phyloP scores from a whole-genome alignment of 805 yeast species.

The Maudiozyma bulderi region DNA sequence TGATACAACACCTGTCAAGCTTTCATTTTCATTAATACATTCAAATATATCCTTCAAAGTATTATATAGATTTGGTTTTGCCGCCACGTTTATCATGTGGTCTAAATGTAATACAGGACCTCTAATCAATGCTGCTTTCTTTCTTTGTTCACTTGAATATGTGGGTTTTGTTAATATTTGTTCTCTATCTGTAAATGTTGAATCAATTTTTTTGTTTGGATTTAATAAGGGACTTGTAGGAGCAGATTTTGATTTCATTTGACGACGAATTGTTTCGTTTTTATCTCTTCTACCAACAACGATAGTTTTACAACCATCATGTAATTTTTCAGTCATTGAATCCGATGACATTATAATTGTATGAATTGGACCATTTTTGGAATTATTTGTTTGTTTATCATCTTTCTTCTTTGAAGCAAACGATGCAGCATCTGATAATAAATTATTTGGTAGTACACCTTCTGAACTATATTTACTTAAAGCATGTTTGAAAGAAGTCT shows the following conservation, averaged over 20 bases:
- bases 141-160: slow-evolving; percentile 55
- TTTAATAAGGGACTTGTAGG: background rate
- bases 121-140: slow-evolving; percentile 61
- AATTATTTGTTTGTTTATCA: slow-evolving; percentile 3
- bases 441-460: background rate
- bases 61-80: slow-evolving; percentile 41
- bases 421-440: background rate
- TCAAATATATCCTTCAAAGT: slow-evolving; percentile 82
- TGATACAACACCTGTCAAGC: slow-evolving; percentile 73
- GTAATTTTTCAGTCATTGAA: slow-evolving; percentile 21
- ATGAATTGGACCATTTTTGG: slow-evolving; percentile 12
- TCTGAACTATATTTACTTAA: slow-evolving; percentile 2
- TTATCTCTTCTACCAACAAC: slow-evolving; percentile 22
- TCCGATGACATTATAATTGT: slow-evolving; percentile 21
- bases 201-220: background rate
- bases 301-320: slow-evolving; percentile 19
- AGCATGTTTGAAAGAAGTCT: background rate
- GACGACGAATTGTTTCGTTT: background rate
- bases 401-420: slow-evolving; percentile 7
- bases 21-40: slow-evolving; percentile 60
- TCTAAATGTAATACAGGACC: slow-evolving; percentile 86
- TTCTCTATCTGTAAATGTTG: background rate
- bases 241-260: background rate
- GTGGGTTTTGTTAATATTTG: background rate
- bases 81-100: slow-evolving; percentile 36